phyloP scores from a whole-genome alignment of 78 protist species.

The Guillardia theta region DNA sequence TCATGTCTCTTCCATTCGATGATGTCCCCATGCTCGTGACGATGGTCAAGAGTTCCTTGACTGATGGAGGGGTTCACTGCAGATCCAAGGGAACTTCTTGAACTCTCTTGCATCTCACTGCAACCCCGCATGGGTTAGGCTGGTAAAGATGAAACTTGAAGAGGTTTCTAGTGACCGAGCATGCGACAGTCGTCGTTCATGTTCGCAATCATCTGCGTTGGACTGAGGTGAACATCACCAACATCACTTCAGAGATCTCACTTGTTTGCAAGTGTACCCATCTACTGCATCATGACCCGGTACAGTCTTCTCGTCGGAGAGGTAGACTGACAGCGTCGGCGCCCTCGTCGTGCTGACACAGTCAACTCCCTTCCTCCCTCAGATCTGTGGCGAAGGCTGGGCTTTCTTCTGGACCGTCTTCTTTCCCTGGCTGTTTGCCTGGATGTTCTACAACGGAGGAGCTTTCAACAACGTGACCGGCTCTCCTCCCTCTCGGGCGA shows the following conservation, averaged over 20 bases:
- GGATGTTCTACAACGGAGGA: neutral
- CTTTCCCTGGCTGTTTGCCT: neutral
- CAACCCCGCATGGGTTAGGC: neutral
- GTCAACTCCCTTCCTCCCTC: neutral
- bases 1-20: neutral
- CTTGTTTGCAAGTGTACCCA: no score
- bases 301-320: no score
- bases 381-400: neutral
- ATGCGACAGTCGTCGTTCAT: neutral
- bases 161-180: no score
- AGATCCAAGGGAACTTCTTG: neutral
- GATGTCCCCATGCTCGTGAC: no score
- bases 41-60: no score
- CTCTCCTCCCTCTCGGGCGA: neutral
- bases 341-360: neutral
- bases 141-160: no score
- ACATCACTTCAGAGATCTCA: no score
- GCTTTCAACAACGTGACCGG: neutral
- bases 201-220: slow-evolving; percentile 17
- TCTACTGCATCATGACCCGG: slow-evolving; percentile 42
- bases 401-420: neutral
- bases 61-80: no score
- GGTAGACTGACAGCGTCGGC: no score
- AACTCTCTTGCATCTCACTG: neutral
- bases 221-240: no score